A percentile compares a stretch with the other conserved stretches of the same genome.
Evolutionary conservation across 106 monocot species (phyloP).

Genomic region (Dendrobium huoshanense): DNA sequence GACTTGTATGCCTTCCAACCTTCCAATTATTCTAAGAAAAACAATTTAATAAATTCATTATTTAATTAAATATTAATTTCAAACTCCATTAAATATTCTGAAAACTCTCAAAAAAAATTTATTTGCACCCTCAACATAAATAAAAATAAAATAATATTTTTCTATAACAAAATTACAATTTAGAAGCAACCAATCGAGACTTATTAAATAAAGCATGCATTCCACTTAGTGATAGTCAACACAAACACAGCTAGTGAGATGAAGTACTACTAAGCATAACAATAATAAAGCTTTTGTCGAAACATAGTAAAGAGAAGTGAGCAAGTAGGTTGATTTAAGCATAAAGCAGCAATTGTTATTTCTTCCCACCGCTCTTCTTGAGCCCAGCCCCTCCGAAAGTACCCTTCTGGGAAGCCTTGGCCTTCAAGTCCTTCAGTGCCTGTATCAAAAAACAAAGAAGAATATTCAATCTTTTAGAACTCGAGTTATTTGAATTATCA

Average conservation of each 20-base stretch:
- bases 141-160: too few species aligned
- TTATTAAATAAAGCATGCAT: background rate
- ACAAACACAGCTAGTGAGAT: background rate
- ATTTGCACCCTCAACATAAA: too few species aligned
- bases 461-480: background rate
- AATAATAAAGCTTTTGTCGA: background rate
- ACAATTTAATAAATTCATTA: too few species aligned
- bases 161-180: too few species aligned
- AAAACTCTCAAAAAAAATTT: too few species aligned
- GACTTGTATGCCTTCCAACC: too few species aligned
- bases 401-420: conserved; percentile 58
- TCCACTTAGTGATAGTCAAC: background rate
- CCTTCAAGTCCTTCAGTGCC: conserved; percentile 61
- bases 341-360: conserved; percentile 12
- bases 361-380: conserved; percentile 58
- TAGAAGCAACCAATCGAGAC: too few species aligned
- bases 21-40: too few species aligned
- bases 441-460: conserved; percentile 9
- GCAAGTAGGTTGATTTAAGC: background rate
- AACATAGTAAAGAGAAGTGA: background rate
- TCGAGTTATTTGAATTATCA: background rate
- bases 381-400: conserved; percentile 51
- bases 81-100: too few species aligned
- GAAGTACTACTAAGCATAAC: too few species aligned
- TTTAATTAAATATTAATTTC: too few species aligned